A percentile compares a stretch with the other conserved stretches of the same genome.
phyloP scores from a whole-genome alignment of 2,329 filamentous ascomycete species.

The Metarhizium guizhouense region DNA sequence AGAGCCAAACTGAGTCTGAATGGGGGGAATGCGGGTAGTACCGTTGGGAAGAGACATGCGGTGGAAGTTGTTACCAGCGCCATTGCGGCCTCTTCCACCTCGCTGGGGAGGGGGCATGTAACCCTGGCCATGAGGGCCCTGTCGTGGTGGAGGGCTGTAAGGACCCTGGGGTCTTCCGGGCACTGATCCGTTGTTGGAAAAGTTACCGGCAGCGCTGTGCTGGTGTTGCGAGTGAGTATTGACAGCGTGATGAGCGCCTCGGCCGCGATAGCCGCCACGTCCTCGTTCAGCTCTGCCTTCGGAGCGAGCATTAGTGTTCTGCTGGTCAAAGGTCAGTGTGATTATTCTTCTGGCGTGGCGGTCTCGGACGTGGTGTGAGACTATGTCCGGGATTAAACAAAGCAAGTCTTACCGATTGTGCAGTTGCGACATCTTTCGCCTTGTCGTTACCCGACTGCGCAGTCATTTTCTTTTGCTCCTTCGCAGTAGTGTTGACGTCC shows the following conservation, averaged over 20 bases:
- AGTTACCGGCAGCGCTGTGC: conserved; percentile 19
- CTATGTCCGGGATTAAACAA: background rate
- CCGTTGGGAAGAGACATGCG: conserved; percentile 31
- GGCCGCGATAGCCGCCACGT: conserved; percentile 36
- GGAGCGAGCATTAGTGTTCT: conserved; percentile 19
- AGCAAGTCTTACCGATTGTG: conserved; percentile 30
- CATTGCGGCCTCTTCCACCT: conserved; percentile 26
- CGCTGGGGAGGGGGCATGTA: conserved; percentile 24
- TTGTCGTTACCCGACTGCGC: conserved; percentile 26
- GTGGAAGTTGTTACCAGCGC: conserved; percentile 23
- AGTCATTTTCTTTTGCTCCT: conserved; percentile 38
- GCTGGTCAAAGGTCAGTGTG: background rate
- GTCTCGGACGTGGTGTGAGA: background rate
- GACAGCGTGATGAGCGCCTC: conserved; percentile 32
- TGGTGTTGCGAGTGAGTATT: conserved; percentile 26
- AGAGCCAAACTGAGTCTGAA: conserved; percentile 25
- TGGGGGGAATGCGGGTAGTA: conserved; percentile 24
- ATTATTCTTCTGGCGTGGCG: background rate
- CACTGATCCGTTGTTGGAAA: conserved; percentile 25
- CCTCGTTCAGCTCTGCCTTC: conserved; percentile 32
- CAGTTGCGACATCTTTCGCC: conserved; percentile 27
- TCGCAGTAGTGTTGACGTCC: conserved; percentile 26
- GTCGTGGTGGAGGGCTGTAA: conserved; percentile 36
- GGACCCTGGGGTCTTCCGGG: conserved; percentile 25
- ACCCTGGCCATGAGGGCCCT: conserved; percentile 26